A percentile compares a stretch with the other conserved stretches of the same genome.
These are phyloP conservation scores for Macrocybe sp. DNA, from an alignment of 1,284 basidiomycete species.

Conservation along the genomic window DNA sequence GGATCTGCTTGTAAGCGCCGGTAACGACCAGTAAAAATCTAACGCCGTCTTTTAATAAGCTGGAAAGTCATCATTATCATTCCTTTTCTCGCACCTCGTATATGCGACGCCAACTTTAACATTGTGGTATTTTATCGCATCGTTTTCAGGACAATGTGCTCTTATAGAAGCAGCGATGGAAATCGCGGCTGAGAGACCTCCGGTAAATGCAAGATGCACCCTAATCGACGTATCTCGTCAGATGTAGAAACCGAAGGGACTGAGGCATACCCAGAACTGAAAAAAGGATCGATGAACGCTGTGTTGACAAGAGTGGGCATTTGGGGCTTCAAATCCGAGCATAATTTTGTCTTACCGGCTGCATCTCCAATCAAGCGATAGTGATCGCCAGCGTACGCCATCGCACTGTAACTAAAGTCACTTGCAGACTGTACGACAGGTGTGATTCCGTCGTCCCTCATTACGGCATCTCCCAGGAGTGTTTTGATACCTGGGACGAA, in stretches of 20 bases:
- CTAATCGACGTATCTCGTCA: constrained; percentile 8
- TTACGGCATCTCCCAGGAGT: constrained; percentile 36
- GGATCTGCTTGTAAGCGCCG: constrained; percentile 69
- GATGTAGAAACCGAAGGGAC: constrained; percentile 60
- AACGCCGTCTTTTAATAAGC: not conserved
- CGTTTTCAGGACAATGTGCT: constrained; percentile 47
- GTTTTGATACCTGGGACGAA: constrained; percentile 40
- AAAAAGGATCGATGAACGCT: constrained; percentile 19
- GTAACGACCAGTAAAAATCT: constrained; percentile 70
- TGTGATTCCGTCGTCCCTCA: constrained; percentile 24
- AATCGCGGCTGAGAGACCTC: no score
- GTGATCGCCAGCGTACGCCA: constrained; percentile 42
- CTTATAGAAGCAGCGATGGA: constrained; percentile 50
- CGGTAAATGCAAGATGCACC: no score
- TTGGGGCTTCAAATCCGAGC: not conserved
- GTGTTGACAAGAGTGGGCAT: not conserved
- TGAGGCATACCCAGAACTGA: constrained; percentile 42
- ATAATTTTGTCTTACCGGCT: constrained; percentile 36
- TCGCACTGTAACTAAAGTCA: constrained; percentile 55
- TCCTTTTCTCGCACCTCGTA: constrained; percentile 33
- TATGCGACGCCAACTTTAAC: constrained; percentile 57
- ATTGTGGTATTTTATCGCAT: constrained; percentile 56
- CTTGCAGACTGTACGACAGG: constrained; percentile 38
- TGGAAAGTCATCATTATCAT: not conserved
- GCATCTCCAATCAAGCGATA: constrained; percentile 57